These are phyloP conservation scores for Isabelozyma pseudorhagii DNA, from an alignment of 805 yeast genomes.

Conservation along the genomic window DNA sequence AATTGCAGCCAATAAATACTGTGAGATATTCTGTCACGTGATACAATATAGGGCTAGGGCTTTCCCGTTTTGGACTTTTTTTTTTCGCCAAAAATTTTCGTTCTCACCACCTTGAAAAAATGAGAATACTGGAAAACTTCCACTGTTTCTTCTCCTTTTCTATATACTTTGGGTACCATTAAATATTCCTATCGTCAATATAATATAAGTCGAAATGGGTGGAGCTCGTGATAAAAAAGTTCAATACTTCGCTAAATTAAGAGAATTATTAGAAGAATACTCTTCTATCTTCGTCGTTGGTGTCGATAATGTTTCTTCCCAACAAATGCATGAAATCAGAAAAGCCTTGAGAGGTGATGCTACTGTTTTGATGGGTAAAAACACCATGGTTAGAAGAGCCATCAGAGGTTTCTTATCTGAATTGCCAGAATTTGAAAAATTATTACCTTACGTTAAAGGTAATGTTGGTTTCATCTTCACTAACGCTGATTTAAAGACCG, in stretches of 20 bases:
- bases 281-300: constrained; percentile 98
- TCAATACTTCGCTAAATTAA: constrained; percentile 93
- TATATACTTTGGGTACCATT: constrained; percentile 50
- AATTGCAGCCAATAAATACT: background rate
- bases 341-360: constrained; percentile 93
- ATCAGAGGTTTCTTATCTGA: constrained; percentile 92
- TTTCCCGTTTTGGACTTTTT: background rate
- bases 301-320: constrained; percentile 99
- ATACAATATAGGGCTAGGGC: constrained; percentile 9
- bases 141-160: background rate
- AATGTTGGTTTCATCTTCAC: constrained; percentile 99
- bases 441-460: constrained; percentile 94
- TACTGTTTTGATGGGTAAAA: constrained; percentile 98
- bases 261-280: constrained; percentile 93
- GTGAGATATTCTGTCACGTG: constrained; percentile 2
- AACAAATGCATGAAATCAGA: constrained; percentile 99
- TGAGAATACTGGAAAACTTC: background rate
- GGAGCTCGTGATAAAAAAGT: constrained; percentile 97
- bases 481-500: constrained; percentile 85
- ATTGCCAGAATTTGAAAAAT: constrained; percentile 93
- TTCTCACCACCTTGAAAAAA: background rate
- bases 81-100: background rate
- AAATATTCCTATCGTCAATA: constrained; percentile 84
- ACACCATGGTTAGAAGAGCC: constrained; percentile 99
- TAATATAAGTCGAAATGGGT: constrained; percentile 93